A percentile compares a stretch with the other conserved stretches of the same genome.
phyloP scores from a whole-genome alignment of 345 rosid species.

The Clarkia xantiana region DNA sequence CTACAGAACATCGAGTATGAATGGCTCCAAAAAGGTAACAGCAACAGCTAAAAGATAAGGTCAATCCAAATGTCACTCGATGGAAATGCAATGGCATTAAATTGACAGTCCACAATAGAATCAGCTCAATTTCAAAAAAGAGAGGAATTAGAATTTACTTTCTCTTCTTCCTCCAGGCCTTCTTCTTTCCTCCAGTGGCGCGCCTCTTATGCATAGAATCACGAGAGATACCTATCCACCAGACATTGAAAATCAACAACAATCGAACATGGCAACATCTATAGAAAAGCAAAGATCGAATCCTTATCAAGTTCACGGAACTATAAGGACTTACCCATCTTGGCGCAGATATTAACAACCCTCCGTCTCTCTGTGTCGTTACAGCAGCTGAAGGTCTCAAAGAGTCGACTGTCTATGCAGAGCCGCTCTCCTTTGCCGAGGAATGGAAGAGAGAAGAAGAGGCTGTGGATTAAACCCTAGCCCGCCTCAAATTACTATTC shows the following conservation, averaged over 20 bases:
- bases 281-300: neutral
- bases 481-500: neutral
- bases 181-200: conserved; percentile 85
- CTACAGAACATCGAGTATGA: too few relatives aligned
- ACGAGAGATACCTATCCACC: conserved; percentile 53
- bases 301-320: neutral
- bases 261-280: neutral
- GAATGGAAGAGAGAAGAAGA: neutral
- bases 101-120: too few relatives aligned
- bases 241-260: neutral
- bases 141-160: conserved; percentile 20
- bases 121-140: neutral
- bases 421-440: neutral
- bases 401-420: neutral
- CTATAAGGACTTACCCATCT: neutral
- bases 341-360: neutral
- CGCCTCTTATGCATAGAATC: conserved; percentile 89
- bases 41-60: too few relatives aligned
- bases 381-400: neutral
- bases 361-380: neutral
- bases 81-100: too few relatives aligned
- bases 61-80: too few relatives aligned
- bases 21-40: too few relatives aligned
- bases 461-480: neutral
- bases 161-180: conserved; percentile 90